Evolutionary conservation across 805 yeast genomes (phyloP), one percentile per base, ranked within the genome.

Genomic region (Priceomyces haplophilus): DNA sequence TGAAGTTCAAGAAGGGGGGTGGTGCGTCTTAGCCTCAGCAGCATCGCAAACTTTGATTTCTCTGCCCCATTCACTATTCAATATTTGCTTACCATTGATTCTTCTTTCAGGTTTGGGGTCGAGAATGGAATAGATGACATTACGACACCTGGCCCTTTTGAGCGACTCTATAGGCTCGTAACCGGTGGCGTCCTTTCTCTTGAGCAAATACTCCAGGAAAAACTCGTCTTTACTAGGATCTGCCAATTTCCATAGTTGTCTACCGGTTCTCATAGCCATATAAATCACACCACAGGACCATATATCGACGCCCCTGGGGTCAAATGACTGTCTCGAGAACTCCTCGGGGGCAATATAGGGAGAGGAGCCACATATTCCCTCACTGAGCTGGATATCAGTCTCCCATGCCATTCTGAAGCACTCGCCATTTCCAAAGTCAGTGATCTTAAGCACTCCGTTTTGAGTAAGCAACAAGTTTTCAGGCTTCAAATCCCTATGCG

Each of bases 21-120:
- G 31, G 11, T 27, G 31, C 7, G 31, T 11, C n/a, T 32, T 32
- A 8, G 64, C 65, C 24, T 74, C 81, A 11, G 86, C 90, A 18
- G 86, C 85, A 27, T 76, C 80, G 61, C 96, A 89, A 20, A 87
- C 82, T 45, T 69, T 75, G 48, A 91, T 89, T 59, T 88, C 95
- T 45, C 97, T 72, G 0, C 95, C 96, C 98, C 98, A 91, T 63
- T 93, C 98, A 60, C 93, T 83, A 57, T 85, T 89, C 58, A 93
- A 69, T 20, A 90, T 80, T 64, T 91, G 97, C 53, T 80, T 79
- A 11, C 95, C 95, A 19, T 86, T 90, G 50, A 93, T 85, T 59
- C 98, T 76, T 53, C 97, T 76, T 11, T 76, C 69, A 3, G 99
- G 95, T 25, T 84, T 81, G 1, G 99, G 99, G 59, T 93, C 98